Base-by-base conservation (phyloP, 495 filamentous ascomycete species). In the Penicillium parvum region DNA sequence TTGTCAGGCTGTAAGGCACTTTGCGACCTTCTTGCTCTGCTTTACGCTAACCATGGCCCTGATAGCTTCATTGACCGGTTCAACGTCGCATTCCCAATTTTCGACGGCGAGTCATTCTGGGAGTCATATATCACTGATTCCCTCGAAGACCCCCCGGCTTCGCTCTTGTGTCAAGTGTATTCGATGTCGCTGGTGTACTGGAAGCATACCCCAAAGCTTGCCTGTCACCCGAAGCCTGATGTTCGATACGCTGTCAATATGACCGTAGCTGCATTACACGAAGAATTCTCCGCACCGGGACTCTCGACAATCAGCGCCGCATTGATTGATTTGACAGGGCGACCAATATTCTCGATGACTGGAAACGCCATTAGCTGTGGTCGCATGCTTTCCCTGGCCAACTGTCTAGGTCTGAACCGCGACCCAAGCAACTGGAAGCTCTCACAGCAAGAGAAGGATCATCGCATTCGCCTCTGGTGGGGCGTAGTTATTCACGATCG, bases 401-500 rank as follows among this genome's bases (percentile, higher is more conserved):
- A 76, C 45, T 74, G 69, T 43, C 65, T 77, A 37, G 74, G 74
- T 17, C 49, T 77, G 33, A 76, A 77, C 34, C 66, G 71, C 12
- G 69, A 75, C 30, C 72, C 72, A 7, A 63, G 61, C 19, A 49
- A 61, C 32, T 77, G 74, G 74, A 69, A 71, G 37, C 59, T 76
- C n/a, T 68, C 70, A 5, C 60, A 57, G 9, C 40, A 52, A 23
- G 72, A 77, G 27, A 75, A 76, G 45, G 59, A 72, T 32, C 60
- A 72, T 18, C 61, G 74, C 5, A 62, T 71, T 11, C 68, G 68
- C 12, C 53, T 76, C 9, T 77, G 74, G 74, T 77, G 74, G 74
- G 71, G 68, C 9, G 64, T 77, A 16, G 64, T 77, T 0, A 75
- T 77, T 20, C 72, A 77, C 44, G 74, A 77, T 60, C 66, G 69